phyloP scores from a whole-genome alignment of 208 protist species.

The Porcisia hertigi region DNA sequence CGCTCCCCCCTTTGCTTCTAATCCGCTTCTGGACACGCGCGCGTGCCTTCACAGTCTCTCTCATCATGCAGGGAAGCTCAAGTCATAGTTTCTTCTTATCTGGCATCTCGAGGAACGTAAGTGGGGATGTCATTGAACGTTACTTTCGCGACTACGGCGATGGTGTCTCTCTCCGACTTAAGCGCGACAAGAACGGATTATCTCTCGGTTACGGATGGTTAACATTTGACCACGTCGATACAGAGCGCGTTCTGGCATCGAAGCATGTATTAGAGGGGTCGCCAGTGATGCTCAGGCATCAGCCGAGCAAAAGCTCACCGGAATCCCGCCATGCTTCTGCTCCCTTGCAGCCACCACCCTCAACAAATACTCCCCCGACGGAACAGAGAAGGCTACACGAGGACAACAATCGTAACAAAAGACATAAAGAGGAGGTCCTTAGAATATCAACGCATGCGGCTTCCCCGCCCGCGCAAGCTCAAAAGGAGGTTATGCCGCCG shows the following conservation, averaged over 20 bases:
- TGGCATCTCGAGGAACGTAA: conserved; percentile 49
- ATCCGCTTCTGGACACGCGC: background rate
- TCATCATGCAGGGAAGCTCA: conserved; percentile 2
- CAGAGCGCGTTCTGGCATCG: conserved; percentile 2
- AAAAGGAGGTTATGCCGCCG: background rate
- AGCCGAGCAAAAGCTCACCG: background rate
- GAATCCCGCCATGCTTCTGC: background rate
- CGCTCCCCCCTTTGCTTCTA: background rate
- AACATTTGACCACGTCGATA: conserved; percentile 26
- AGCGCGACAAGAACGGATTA: conserved; percentile 44
- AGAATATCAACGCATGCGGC: background rate
- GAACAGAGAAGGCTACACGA: background rate
- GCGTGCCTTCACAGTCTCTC: background rate
- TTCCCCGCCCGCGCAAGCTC: background rate
- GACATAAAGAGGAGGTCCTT: background rate
- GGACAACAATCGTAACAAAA: background rate
- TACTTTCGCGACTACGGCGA: conserved; percentile 54
- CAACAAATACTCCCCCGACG: background rate
- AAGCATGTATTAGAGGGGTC: conserved; percentile 13
- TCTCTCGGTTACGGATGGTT: conserved; percentile 73
- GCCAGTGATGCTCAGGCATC: conserved; percentile 2
- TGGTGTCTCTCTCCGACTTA: conserved; percentile 26
- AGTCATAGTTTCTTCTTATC: conserved; percentile 47
- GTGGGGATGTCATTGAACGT: conserved; percentile 32
- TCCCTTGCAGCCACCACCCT: background rate